Evolutionary conservation across 2,329 filamentous ascomycete genomes (phyloP), one percentile per base, ranked within the genome.

Genomic region (Fusarium anguioides): DNA sequence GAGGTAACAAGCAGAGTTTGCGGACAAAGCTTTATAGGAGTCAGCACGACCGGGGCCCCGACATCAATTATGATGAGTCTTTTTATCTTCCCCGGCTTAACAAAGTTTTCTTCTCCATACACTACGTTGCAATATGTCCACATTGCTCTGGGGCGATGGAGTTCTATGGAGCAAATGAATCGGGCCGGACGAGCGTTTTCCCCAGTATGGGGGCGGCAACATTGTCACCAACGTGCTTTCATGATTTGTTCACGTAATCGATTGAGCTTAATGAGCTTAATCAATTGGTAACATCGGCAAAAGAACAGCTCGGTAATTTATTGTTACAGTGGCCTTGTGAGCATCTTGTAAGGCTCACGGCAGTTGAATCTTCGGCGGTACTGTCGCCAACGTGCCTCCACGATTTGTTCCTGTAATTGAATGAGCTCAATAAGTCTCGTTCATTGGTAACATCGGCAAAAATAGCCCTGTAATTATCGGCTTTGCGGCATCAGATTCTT

Each of bases 171-270:
- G 55, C 58, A 52, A 20, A 41, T 60, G 58, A 60, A 11, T 60
- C 58, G 58, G 58, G 45, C 58, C 58, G 58, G 58, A 53, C 55
- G 55, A 60, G 58, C 39, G 55, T 60, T 60, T 60, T 60, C 58
- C 58, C 58, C 55, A n/a, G 27, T 53, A 60, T 35, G 57, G 45
- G 44, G 45, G 45, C 33, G 45, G 10, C n/a, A 23, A 51, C 23
- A 60, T 53, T 24, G 33, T 60, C 31, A 23, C 31, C 21, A 21
- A 35, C 31, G 17, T 49, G n/a, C 24, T 40, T 47, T 21, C 18
- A 21, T 35, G 23, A 37, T 56, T 20, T 23, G 11, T 40, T 45
- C 50, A 33, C 39, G 37, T 50, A 20, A 39, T 40, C 21, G 21
- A 36, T 15, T 35, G 41, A 36, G 17, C 40, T 35, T 36, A 36